Conservation (phyloP, 2,329 filamentous ascomycete genomes). For the Scytalidium lignicola region DNA sequence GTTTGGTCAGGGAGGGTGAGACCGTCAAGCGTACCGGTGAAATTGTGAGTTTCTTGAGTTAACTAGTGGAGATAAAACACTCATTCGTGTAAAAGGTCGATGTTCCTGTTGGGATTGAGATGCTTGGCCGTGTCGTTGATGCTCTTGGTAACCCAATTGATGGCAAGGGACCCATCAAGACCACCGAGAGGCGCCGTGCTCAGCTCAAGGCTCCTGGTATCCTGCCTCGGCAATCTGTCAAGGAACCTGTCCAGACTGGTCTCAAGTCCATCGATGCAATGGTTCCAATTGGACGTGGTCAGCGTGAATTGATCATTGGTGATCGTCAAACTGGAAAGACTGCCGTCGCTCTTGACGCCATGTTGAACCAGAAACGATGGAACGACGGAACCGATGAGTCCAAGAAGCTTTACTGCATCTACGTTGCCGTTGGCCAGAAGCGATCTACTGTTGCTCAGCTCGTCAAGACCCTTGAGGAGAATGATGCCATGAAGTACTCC, state of each 20-base stretch:
- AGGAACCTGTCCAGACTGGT: slow-evolving; percentile 98
- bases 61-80: slow-evolving; percentile 2
- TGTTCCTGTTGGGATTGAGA: slow-evolving; percentile 84
- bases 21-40: slow-evolving; percentile 99
- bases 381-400: slow-evolving; percentile 80
- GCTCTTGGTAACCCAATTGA: slow-evolving; percentile 99
- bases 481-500: slow-evolving; percentile 98
- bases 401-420: slow-evolving; percentile 99
- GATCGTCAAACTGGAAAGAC: slow-evolving; percentile 99
- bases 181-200: slow-evolving; percentile 87
- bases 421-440: slow-evolving; percentile 99
- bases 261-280: slow-evolving; percentile 99
- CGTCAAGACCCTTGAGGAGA: slow-evolving; percentile 99
- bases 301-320: slow-evolving; percentile 99
- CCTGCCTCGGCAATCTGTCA: slow-evolving; percentile 93
- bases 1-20: slow-evolving; percentile 99
- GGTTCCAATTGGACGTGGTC: slow-evolving; percentile 99
- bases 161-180: slow-evolving; percentile 95
- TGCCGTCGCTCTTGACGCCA: slow-evolving; percentile 94
- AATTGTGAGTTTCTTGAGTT: slow-evolving; percentile 68
- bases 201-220: slow-evolving; percentile 99
- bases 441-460: slow-evolving; percentile 98
- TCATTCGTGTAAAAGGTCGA: slow-evolving; percentile 64
- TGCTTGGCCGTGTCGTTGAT: slow-evolving; percentile 97
- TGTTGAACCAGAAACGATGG: slow-evolving; percentile 99